Conservation (phyloP, 345 rosid genomes). For the Arabidopsis arenosa region DNA sequence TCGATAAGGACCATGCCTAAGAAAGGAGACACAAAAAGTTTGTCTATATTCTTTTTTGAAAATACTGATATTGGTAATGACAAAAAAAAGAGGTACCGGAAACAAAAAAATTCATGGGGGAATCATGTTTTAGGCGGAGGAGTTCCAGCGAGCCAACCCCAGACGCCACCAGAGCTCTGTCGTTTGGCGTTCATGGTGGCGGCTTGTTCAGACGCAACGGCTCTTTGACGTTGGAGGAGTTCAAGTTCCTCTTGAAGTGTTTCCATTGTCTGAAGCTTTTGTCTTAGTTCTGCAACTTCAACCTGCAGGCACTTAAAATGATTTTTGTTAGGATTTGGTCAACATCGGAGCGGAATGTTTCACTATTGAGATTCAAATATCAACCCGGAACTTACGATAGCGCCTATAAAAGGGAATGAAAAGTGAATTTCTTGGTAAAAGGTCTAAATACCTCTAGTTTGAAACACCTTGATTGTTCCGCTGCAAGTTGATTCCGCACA, state of each 20-base stretch:
- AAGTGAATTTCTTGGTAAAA: background rate
- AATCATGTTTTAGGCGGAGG: conserved; percentile 47
- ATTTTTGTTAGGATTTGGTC: conserved; percentile 6
- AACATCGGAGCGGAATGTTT: background rate
- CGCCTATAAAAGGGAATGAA: background rate
- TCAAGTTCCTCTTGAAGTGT: conserved; percentile 82
- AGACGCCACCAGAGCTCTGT: conserved; percentile 83
- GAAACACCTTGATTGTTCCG: conserved; percentile 93
- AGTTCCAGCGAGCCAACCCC: conserved; percentile 95
- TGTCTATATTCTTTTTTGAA: background rate
- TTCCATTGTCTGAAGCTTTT: conserved; percentile 84
- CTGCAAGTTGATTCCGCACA: conserved; percentile 82
- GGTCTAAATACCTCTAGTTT: conserved; percentile 73
- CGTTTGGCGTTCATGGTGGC: conserved; percentile 56
- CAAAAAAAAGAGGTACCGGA: background rate
- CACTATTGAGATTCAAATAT: background rate
- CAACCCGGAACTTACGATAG: background rate
- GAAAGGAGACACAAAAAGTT: background rate
- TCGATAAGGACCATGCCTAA: conserved; percentile 1
- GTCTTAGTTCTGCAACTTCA: conserved; percentile 87
- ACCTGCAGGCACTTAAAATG: conserved; percentile 56
- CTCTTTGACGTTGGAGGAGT: conserved; percentile 86
- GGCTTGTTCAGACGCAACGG: conserved; percentile 81
- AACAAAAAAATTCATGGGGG: background rate
- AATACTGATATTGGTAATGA: conserved; percentile 10